Percentiles rank a stretch among this genome's conserved stretches.
Evolutionary conservation across 108 stramenopile genomes (phyloP).

Genomic region (Stephanodiscus minutulus): DNA sequence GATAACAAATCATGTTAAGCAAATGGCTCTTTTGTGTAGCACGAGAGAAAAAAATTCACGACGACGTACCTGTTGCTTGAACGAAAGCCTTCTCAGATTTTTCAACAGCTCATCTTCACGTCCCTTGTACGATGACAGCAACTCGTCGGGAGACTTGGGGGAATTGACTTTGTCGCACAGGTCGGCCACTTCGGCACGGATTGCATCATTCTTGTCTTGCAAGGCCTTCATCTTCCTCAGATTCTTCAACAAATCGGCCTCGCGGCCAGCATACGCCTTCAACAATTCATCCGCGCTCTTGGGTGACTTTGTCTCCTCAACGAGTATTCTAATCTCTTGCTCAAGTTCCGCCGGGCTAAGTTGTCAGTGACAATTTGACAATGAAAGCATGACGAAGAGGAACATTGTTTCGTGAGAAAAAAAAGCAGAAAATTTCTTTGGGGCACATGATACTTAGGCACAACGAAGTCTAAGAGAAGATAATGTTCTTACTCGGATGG

Average conservation of each 20-base stretch:
- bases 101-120: constrained; percentile 4
- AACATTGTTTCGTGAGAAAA: neutral
- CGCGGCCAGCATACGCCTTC: neutral
- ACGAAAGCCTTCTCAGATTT: neutral
- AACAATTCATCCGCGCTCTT: constrained; percentile 8
- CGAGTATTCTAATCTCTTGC: constrained; percentile 2
- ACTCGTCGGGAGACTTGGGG: constrained; percentile 9
- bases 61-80: neutral
- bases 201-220: neutral
- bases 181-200: neutral
- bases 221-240: constrained; percentile 5
- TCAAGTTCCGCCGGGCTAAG: neutral
- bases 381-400: neutral
- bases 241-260: constrained; percentile 2
- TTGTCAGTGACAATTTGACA: neutral
- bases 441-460: neutral
- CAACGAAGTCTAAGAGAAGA: neutral
- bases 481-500: neutral
- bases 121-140: constrained; percentile 3
- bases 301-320: constrained; percentile 4
- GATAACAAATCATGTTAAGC: neutral
- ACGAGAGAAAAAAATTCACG: neutral
- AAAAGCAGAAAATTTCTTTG: neutral
- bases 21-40: neutral
- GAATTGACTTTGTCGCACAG: neutral